Percentiles rank a stretch among this genome's conserved stretches.
Conservation (phyloP, 2,329 filamentous ascomycete genomes). For the Lecanicillium sp. region DNA sequence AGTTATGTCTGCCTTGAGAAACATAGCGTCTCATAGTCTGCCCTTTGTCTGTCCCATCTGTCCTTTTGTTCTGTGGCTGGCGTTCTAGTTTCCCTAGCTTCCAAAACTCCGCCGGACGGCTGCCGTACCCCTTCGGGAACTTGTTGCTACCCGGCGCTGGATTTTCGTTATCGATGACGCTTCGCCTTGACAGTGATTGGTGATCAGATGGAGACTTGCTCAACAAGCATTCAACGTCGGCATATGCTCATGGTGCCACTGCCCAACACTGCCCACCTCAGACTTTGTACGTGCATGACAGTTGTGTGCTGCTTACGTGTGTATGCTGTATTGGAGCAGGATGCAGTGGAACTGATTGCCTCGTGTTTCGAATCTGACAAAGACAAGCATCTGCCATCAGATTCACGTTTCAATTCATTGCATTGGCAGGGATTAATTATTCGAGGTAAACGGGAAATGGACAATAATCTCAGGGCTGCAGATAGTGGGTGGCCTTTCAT, state of each 20-base stretch:
- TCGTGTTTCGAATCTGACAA: slow-evolving; percentile 1
- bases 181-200: too few species aligned
- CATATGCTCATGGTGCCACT: too few species aligned
- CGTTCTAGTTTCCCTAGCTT: too few species aligned
- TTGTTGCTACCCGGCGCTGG: neutral
- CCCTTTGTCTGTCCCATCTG: neutral
- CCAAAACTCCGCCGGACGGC: slow-evolving; percentile 6
- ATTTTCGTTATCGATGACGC: slow-evolving; percentile 6
- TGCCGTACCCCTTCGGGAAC: slow-evolving; percentile 5
- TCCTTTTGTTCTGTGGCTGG: neutral
- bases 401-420: neutral
- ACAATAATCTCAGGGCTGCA: too few species aligned
- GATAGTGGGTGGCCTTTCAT: too few species aligned
- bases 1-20: too few species aligned
- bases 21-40: neutral
- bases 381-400: neutral
- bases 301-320: neutral
- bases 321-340: neutral
- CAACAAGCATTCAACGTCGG: too few species aligned
- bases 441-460: too few species aligned
- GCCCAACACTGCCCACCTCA: too few species aligned
- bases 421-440: neutral
- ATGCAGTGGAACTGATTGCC: neutral
- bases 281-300: neutral
- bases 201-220: neutral